Conservation (phyloP, 2,329 filamentous ascomycete species). For the Xylaria sp. region DNA sequence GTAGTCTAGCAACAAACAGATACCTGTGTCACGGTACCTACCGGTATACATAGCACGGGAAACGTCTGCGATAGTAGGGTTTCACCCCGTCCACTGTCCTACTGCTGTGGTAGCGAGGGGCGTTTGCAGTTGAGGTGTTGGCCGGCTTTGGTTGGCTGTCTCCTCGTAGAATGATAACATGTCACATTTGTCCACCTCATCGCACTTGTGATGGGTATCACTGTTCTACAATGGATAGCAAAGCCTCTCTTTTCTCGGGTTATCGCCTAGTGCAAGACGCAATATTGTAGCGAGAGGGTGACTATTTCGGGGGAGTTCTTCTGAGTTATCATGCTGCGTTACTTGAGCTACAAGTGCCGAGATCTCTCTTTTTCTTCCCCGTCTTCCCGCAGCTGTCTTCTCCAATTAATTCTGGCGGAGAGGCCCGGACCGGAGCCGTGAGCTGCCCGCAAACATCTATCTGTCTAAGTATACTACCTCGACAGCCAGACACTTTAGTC, state of each 20-base stretch:
- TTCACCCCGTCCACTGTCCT: background rate
- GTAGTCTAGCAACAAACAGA: background rate
- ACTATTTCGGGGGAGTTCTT: background rate
- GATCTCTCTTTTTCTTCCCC: background rate
- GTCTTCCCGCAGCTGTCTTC: background rate
- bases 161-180: background rate
- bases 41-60: background rate
- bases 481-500: background rate
- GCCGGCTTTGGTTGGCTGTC: conserved; percentile 22
- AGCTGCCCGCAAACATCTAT: background rate
- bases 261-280: background rate
- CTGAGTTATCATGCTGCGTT: conserved; percentile 6
- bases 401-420: background rate
- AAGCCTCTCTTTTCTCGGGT: background rate
- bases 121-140: conserved; percentile 14
- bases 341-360: background rate
- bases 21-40: no score
- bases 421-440: conserved; percentile 27
- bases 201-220: background rate
- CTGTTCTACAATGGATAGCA: background rate
- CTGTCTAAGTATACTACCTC: no score
- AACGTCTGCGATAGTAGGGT: background rate
- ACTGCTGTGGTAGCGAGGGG: background rate
- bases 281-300: background rate
- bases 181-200: conserved; percentile 7